Evolutionary conservation across 2,329 filamentous ascomycete genomes (phyloP).

Genomic region (Pseudocercospora crystallina): DNA sequence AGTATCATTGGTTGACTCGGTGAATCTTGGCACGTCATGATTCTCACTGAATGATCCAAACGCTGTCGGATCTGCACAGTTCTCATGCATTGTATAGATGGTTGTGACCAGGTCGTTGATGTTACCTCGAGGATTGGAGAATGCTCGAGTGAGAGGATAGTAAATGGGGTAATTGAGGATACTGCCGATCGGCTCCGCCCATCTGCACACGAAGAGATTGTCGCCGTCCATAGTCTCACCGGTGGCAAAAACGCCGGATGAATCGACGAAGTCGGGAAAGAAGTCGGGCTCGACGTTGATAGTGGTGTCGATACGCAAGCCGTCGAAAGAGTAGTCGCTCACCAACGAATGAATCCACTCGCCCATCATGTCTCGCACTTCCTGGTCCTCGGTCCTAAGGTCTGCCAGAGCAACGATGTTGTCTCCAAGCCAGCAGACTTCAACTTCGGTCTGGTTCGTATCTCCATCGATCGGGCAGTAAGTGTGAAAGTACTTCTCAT

Average conservation of each 20-base stretch:
- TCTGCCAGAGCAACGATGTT: slow-evolving; percentile 48
- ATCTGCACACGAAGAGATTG: slow-evolving; percentile 35
- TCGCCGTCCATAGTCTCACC: slow-evolving; percentile 40
- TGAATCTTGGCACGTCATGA: slow-evolving; percentile 43
- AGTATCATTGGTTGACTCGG: slow-evolving; percentile 38
- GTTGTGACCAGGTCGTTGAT: slow-evolving; percentile 41
- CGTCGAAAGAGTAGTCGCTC: slow-evolving; percentile 44
- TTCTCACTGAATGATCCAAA: slow-evolving; percentile 44
- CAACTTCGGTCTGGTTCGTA: slow-evolving; percentile 41
- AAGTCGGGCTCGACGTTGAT: slow-evolving; percentile 41
- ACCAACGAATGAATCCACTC: slow-evolving; percentile 44
- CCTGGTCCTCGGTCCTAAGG: slow-evolving; percentile 45
- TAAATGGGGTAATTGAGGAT: slow-evolving; percentile 43
- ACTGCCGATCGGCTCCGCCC: slow-evolving; percentile 37
- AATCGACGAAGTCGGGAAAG: slow-evolving; percentile 36
- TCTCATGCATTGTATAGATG: slow-evolving; percentile 34
- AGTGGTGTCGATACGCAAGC: slow-evolving; percentile 40
- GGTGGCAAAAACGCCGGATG: slow-evolving; percentile 39
- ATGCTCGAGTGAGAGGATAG: slow-evolving; percentile 39
- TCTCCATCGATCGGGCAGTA: slow-evolving; percentile 58
- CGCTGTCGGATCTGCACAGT: slow-evolving; percentile 40
- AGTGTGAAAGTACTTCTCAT: slow-evolving; percentile 59
- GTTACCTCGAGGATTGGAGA: slow-evolving; percentile 36
- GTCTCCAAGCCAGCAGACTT: slow-evolving; percentile 55
- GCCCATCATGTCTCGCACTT: slow-evolving; percentile 43